A percentile compares a stretch with the other conserved stretches of the same genome.
Evolutionary conservation across 495 filamentous ascomycete species (phyloP).

Genomic region (Penicillium bialowiezense): DNA sequence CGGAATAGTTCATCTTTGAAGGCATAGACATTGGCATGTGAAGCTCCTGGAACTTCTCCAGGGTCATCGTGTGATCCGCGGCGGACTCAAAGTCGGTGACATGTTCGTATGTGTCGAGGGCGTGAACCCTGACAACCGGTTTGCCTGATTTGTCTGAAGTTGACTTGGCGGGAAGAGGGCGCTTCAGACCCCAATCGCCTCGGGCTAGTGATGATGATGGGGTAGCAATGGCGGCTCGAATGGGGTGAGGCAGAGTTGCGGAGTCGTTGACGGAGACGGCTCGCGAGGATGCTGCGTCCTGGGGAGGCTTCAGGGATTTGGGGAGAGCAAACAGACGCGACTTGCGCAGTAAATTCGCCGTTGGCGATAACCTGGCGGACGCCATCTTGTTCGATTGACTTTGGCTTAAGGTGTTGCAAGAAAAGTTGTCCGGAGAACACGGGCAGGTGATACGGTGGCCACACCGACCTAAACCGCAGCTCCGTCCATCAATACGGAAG

Average conservation of each 20-base stretch:
- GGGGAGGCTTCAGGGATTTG: constrained; percentile 48
- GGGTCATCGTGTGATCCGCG: constrained; percentile 73
- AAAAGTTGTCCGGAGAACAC: constrained; percentile 36
- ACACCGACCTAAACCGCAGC: constrained; percentile 15
- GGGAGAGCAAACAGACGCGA: constrained; percentile 67
- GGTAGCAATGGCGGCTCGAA: constrained; percentile 79
- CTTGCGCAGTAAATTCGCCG: constrained; percentile 60
- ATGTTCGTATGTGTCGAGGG: constrained; percentile 84
- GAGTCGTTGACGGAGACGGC: constrained; percentile 54
- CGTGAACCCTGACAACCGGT: constrained; percentile 66
- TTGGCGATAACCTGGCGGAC: constrained; percentile 52
- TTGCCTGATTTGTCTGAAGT: constrained; percentile 65
- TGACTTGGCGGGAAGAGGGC: constrained; percentile 71
- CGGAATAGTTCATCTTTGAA: constrained; percentile 25
- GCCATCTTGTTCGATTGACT: constrained; percentile 42
- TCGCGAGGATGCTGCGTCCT: constrained; percentile 38
- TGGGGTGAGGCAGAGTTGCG: constrained; percentile 75
- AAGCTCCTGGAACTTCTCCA: constrained; percentile 86
- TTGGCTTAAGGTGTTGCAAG: constrained; percentile 22
- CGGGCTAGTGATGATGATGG: constrained; percentile 65
- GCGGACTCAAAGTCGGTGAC: constrained; percentile 88
- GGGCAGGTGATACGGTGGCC: constrained; percentile 15
- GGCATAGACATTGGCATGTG: constrained; percentile 61
- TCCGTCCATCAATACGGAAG: constrained; percentile 2
- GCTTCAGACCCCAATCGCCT: constrained; percentile 95